Conservation (phyloP, 768 basidiomycete genomes). For the Tephrocybe sp. region DNA sequence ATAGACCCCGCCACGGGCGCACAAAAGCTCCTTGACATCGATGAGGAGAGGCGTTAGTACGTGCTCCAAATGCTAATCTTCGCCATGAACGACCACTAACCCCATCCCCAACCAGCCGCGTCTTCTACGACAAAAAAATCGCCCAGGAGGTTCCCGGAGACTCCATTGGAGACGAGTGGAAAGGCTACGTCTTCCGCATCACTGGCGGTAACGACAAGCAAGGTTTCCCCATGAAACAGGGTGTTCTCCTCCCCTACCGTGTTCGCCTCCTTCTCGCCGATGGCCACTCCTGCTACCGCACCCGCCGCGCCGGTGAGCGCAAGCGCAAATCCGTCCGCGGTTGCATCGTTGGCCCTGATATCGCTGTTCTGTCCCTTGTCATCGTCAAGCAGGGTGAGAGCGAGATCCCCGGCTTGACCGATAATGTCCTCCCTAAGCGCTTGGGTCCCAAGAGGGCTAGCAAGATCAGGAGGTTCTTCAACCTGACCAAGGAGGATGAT, state of each 20-base stretch:
- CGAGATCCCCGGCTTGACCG: conserved; percentile 90
- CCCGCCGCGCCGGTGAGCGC: conserved; percentile 90
- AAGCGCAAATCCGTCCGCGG: conserved; percentile 99
- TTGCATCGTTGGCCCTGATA: conserved; percentile 96
- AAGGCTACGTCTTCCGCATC: conserved; percentile 95
- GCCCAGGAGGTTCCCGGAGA: conserved; percentile 92
- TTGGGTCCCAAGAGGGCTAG: conserved; percentile 97
- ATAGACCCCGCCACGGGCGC: conserved; percentile 94
- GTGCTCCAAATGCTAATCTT: conserved; percentile 23
- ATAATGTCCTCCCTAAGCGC: conserved; percentile 89
- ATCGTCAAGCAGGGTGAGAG: conserved; percentile 95
- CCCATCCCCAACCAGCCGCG: conserved; percentile 50
- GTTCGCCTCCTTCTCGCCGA: conserved; percentile 90
- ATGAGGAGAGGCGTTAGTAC: conserved; percentile 85
- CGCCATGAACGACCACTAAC: too few relatives aligned
- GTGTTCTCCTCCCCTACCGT: conserved; percentile 93
- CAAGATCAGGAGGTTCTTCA: conserved; percentile 97
- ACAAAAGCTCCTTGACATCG: conserved; percentile 94
- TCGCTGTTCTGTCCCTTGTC: conserved; percentile 89
- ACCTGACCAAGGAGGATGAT: conserved; percentile 96
- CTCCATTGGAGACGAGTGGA: conserved; percentile 91
- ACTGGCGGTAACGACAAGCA: conserved; percentile 99
- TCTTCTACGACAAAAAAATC: conserved; percentile 98
- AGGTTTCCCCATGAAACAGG: conserved; percentile 99
- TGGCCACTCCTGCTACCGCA: conserved; percentile 97